Evolutionary conservation across 2,329 filamentous ascomycete species (phyloP).

Genomic region (Pestalotiopsis sp.): DNA sequence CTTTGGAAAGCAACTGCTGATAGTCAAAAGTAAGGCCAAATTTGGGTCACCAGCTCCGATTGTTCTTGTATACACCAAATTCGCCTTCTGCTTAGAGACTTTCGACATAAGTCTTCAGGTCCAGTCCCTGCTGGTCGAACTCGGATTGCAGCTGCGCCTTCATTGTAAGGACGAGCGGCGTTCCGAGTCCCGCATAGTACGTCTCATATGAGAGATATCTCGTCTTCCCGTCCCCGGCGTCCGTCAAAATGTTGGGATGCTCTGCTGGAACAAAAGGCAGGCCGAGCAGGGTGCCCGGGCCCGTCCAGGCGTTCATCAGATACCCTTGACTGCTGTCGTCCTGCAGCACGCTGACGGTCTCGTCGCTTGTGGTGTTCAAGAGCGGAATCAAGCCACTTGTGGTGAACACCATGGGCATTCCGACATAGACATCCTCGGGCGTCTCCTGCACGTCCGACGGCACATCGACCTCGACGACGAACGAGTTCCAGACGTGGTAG

Average conservation of each 20-base stretch:
- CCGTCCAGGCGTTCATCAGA: slow-evolving; percentile 28
- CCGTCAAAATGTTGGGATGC: slow-evolving; percentile 27
- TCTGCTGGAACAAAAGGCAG: slow-evolving; percentile 23
- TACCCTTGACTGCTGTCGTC: slow-evolving; percentile 15
- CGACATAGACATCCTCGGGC: slow-evolving; percentile 24
- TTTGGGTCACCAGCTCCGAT: neutral
- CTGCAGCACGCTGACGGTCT: slow-evolving; percentile 26
- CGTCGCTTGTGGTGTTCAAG: slow-evolving; percentile 28
- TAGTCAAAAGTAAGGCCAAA: neutral
- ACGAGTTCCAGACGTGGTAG: slow-evolving; percentile 30
- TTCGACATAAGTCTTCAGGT: slow-evolving; percentile 1
- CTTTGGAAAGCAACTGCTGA: neutral
- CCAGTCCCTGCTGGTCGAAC: neutral
- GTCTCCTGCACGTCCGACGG: slow-evolving; percentile 24
- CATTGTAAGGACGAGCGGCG: neutral
- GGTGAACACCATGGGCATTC: slow-evolving; percentile 29
- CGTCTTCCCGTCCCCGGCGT: slow-evolving; percentile 24
- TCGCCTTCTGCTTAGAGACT: neutral
- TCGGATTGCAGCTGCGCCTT: neutral
- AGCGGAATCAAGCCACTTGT: slow-evolving; percentile 24
- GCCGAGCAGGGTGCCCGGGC: slow-evolving; percentile 18
- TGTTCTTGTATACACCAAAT: too few relatives aligned
- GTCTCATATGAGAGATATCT: slow-evolving; percentile 24
- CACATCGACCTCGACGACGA: slow-evolving; percentile 25
- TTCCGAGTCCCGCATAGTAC: neutral